These are phyloP conservation scores for Fusarium sp. DNA, from an alignment of 2,329 filamentous ascomycete genomes.

Conservation along the genomic window DNA sequence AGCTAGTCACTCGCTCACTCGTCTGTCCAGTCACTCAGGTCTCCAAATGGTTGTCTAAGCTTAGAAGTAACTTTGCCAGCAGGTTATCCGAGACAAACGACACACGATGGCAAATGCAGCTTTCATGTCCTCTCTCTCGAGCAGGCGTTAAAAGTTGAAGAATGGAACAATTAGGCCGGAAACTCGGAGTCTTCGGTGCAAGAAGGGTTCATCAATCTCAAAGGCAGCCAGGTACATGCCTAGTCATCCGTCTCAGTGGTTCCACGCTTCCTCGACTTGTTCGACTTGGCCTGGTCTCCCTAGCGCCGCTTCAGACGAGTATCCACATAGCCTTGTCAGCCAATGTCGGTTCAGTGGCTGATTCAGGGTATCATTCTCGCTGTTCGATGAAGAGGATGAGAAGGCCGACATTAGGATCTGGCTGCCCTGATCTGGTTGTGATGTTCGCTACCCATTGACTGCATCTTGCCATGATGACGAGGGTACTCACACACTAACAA, in stretches of 20 bases:
- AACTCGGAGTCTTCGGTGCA: slow-evolving; percentile 35
- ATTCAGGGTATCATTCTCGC: slow-evolving; percentile 28
- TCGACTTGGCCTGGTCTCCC: slow-evolving; percentile 21
- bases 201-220: slow-evolving; percentile 29
- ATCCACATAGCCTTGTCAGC: slow-evolving; percentile 33
- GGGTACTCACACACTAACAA: not conserved
- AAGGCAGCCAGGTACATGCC: slow-evolving; percentile 17
- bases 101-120: no score
- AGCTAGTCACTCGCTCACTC: not conserved
- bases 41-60: not conserved
- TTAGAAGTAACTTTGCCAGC: slow-evolving; percentile 5
- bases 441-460: slow-evolving; percentile 10
- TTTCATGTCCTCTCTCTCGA: no score
- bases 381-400: slow-evolving; percentile 34
- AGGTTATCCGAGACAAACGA: not conserved
- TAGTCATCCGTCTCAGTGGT: slow-evolving; percentile 31
- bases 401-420: slow-evolving; percentile 35
- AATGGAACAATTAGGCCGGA: slow-evolving; percentile 3
- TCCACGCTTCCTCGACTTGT: slow-evolving; percentile 32
- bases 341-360: slow-evolving; percentile 37
- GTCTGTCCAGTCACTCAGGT: not conserved
- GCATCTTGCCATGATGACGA: slow-evolving; percentile 16
- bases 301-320: slow-evolving; percentile 32
- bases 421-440: slow-evolving; percentile 21
- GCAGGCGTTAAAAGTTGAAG: not conserved